A percentile compares a stretch with the other conserved stretches of the same genome.
phyloP scores from a whole-genome alignment of 176 grass and related monocot genomes.

The Coix lacrymajobi region DNA sequence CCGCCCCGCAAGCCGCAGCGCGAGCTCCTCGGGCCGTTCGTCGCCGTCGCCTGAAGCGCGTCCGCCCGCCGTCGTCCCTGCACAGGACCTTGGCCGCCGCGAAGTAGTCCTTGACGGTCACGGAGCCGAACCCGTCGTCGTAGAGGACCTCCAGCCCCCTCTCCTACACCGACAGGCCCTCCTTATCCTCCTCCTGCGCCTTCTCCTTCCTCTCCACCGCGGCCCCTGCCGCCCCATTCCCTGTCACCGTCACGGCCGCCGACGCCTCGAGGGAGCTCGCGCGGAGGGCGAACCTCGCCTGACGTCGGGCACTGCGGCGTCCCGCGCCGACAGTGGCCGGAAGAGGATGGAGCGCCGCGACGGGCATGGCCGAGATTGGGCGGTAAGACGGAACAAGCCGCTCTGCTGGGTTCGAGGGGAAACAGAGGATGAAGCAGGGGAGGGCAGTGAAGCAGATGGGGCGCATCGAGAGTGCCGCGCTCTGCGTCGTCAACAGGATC shows the following conservation, averaged over 20 bases:
- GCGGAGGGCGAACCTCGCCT: not conserved
- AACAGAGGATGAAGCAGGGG: not conserved
- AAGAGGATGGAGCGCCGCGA: slow-evolving; percentile 14
- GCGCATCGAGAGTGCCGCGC: too few relatives aligned
- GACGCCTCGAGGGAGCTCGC: slow-evolving; percentile 13
- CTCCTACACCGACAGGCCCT: not conserved
- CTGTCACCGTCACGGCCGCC: not conserved
- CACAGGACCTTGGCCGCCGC: slow-evolving; percentile 50
- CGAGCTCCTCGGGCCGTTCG: too few relatives aligned
- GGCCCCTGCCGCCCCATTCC: not conserved
- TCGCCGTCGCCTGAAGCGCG: too few relatives aligned
- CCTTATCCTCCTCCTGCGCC: not conserved
- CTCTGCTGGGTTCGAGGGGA: not conserved
- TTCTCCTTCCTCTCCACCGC: not conserved
- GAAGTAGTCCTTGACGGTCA: slow-evolving; percentile 78
- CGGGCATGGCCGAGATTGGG: slow-evolving; percentile 15
- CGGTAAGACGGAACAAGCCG: not conserved
- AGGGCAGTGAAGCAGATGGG: not conserved
- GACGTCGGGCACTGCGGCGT: not conserved
- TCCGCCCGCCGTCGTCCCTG: slow-evolving; percentile 59
- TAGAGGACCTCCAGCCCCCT: slow-evolving; percentile 45
- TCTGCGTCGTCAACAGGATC: too few relatives aligned
- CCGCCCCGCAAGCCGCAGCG: too few relatives aligned
- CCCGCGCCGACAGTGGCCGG: not conserved
- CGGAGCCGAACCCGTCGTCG: slow-evolving; percentile 76